Evolutionary conservation across 352 stramenopile genomes (phyloP).

Genomic region (Globisporangium megalacanthum): DNA sequence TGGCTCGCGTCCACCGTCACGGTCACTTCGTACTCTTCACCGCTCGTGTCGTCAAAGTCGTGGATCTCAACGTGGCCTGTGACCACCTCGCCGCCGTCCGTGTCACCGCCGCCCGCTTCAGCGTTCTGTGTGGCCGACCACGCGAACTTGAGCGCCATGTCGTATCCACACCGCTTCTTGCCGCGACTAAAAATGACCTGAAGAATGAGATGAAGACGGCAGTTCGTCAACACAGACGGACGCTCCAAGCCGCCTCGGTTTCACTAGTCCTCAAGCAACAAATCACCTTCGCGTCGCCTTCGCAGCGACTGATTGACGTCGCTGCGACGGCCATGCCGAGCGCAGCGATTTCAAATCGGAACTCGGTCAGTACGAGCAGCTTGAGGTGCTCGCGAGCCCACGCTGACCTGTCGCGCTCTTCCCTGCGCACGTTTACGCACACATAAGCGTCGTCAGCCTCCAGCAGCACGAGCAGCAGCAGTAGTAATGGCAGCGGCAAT

Average conservation of each 20-base stretch:
- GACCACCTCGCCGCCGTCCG: conserved; percentile 39
- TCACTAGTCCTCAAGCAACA: neutral
- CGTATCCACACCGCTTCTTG: conserved; percentile 83
- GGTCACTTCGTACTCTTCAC: conserved; percentile 73
- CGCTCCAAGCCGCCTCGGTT: neutral
- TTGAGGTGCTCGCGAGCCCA: conserved; percentile 73
- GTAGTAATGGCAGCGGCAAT: no score
- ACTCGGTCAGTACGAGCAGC: conserved; percentile 57
- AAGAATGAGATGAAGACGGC: no score
- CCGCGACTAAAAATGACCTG: conserved; percentile 75
- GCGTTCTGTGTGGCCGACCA: conserved; percentile 34
- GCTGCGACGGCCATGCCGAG: conserved; percentile 50
- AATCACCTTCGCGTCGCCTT: conserved; percentile 73
- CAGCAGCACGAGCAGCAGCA: neutral
- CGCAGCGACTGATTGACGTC: conserved; percentile 57
- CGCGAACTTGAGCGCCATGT: conserved; percentile 79
- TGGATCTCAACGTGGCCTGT: conserved; percentile 71
- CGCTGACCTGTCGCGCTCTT: conserved; percentile 77
- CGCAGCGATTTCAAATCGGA: conserved; percentile 44
- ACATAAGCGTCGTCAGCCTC: conserved; percentile 1
- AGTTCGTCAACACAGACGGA: neutral
- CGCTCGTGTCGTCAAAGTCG: conserved; percentile 82
- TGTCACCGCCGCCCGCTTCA: conserved; percentile 11
- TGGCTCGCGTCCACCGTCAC: conserved; percentile 43
- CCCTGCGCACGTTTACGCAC: conserved; percentile 25